Conservation (phyloP, 805 yeast genomes). For the Lipomyces spencermartinsiae region DNA sequence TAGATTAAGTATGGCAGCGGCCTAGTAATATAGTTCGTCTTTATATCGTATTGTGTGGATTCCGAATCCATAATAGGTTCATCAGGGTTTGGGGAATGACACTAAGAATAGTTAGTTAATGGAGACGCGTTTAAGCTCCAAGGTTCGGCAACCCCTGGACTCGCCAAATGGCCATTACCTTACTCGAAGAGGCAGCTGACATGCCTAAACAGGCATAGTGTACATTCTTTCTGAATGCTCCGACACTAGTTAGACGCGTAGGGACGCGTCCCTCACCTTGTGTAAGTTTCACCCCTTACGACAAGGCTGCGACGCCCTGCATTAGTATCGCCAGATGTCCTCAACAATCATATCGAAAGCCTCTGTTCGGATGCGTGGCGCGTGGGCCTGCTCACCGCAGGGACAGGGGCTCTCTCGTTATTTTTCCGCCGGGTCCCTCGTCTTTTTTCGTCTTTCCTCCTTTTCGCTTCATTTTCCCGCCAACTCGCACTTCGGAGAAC, state of each 20-base stretch:
- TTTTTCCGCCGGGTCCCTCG: neutral
- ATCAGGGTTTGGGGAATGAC: neutral
- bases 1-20: neutral
- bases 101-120: neutral
- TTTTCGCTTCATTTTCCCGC: neutral
- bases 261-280: neutral
- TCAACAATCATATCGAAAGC: neutral
- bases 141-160: neutral
- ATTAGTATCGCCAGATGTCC: neutral
- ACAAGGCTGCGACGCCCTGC: neutral
- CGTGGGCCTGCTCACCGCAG: neutral
- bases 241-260: neutral
- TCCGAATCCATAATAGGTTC: neutral
- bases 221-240: neutral
- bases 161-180: neutral
- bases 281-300: neutral
- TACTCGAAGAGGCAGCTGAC: neutral
- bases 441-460: neutral
- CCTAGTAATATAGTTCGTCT: neutral
- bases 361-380: neutral
- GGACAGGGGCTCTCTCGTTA: neutral
- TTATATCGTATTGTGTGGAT: neutral
- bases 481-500: neutral
- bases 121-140: neutral
- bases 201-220: neutral